Percentiles rank a stretch among this genome's conserved stretches.
Conservation (phyloP, 1,284 basidiomycete genomes). For the Dichomitus squalens region DNA sequence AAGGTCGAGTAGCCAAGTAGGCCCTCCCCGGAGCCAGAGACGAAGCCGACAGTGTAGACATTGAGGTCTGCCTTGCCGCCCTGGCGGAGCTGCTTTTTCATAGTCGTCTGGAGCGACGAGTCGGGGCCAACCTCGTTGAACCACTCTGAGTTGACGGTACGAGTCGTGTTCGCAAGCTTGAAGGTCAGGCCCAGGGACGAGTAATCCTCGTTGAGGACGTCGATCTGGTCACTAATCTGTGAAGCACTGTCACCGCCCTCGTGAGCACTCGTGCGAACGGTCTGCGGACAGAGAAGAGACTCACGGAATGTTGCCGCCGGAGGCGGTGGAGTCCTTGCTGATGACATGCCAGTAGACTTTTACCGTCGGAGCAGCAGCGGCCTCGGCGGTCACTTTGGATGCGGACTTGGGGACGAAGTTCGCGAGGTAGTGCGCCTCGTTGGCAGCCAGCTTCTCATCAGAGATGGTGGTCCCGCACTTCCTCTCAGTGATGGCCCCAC, state of each 20-base stretch:
- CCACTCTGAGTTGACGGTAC: conserved; percentile 50
- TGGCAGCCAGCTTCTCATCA: conserved; percentile 37
- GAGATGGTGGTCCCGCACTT: conserved; percentile 41
- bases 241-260: conserved; percentile 34
- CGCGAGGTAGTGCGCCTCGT: conserved; percentile 46
- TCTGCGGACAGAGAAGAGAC: conserved; percentile 11
- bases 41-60: conserved; percentile 51
- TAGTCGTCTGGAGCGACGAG: conserved; percentile 43
- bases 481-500: conserved; percentile 23
- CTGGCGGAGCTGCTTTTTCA: conserved; percentile 49
- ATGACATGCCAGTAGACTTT: conserved; percentile 54
- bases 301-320: conserved; percentile 50
- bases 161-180: conserved; percentile 44
- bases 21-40: conserved; percentile 37
- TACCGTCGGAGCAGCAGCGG: conserved; percentile 34
- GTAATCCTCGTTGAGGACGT: conserved; percentile 50
- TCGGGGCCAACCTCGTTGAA: conserved; percentile 46
- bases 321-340: conserved; percentile 37
- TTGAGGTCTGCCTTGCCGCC: conserved; percentile 49
- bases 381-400: conserved; percentile 26
- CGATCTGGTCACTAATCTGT: conserved; percentile 44
- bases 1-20: conserved; percentile 53
- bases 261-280: neutral
- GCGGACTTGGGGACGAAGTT: conserved; percentile 39
- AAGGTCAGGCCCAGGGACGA: conserved; percentile 45